Evolutionary conservation across 257 asterid species (phyloP).

Genomic region (Fraxinus pennsylvanica): DNA sequence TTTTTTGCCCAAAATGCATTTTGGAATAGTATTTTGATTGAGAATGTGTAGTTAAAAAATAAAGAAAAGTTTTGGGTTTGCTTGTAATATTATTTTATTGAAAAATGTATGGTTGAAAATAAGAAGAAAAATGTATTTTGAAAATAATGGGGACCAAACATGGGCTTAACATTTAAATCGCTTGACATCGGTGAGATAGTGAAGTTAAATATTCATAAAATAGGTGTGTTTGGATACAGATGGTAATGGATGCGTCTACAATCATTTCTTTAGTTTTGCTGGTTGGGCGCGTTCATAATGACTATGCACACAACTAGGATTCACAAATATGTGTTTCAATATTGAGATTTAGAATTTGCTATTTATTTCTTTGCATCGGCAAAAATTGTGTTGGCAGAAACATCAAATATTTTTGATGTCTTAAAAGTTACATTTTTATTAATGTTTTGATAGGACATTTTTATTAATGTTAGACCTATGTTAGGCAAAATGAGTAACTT

Average conservation of each 20-base stretch:
- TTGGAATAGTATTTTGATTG: no score
- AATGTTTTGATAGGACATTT: not conserved
- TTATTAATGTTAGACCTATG: not conserved
- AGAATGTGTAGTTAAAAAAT: no score
- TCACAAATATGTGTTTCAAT: not conserved
- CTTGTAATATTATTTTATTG: no score
- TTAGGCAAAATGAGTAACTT: not conserved
- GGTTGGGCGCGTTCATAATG: not conserved
- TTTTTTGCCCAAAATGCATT: no score
- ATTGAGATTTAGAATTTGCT: not conserved
- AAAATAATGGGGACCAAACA: no score
- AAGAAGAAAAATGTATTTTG: no score
- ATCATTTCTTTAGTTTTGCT: not conserved
- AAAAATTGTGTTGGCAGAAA: not conserved
- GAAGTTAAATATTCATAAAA: not conserved
- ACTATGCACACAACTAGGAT: not conserved
- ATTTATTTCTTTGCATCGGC: not conserved
- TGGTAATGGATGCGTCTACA: not conserved
- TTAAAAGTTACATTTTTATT: not conserved
- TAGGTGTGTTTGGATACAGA: not conserved
- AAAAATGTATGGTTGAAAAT: no score
- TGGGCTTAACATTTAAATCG: not conserved
- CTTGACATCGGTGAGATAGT: not conserved
- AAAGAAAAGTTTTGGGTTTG: no score
- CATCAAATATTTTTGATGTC: not conserved